Evolutionary conservation across 2,329 filamentous ascomycete genomes (phyloP), one percentile per base, ranked within the genome.

Genomic region (Metarhizium humberi): DNA sequence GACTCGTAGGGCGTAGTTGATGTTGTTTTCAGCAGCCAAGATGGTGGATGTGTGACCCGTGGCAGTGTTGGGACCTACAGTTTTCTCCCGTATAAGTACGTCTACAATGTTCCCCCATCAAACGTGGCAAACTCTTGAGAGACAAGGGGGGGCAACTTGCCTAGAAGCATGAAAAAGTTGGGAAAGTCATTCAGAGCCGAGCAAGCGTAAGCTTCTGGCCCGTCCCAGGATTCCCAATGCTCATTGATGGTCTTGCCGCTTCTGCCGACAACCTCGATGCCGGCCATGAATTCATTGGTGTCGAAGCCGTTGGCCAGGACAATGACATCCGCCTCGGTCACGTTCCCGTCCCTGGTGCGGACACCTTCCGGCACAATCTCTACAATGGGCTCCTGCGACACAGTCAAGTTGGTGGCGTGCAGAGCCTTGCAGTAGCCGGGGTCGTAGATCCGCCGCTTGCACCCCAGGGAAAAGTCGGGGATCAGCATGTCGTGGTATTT

Each of bases 111-210:
- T 38, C 11, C 29, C 8, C 10, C 10, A 53, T 51, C 25, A 2
- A 54, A 14, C 34, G 25, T n/a, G 14, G 34, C n/a, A 32, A 6
- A 14, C 3, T 11, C 3, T 43, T 4, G 40, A 25, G 25, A 4
- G 25, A 4, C 25, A 25, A 25, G n/a, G 16, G 40, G 14, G n/a
- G 40, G 6, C 40, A 40, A 59, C 64, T 57, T 51, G 69, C 72
- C 83, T 45, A 84, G 76, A 0, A 86, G 67, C 55, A 85, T 73
- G 68, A 86, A 86, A 62, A 86, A 81, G 62, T 87, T 87, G 2
- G 84, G 84, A 61, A 85, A 85, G 0, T 78, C 78, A 59, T 79
- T 78, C 66, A 86, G 69, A 2, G 77, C 75, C 2, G 77, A 77
- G 25, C 77, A 78, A 54, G 81, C 77, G 63, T 87, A 87, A 0